Evolutionary conservation across 441 rosid genomes (phyloP).

Genomic region (Adansonia madagascariensis): DNA sequence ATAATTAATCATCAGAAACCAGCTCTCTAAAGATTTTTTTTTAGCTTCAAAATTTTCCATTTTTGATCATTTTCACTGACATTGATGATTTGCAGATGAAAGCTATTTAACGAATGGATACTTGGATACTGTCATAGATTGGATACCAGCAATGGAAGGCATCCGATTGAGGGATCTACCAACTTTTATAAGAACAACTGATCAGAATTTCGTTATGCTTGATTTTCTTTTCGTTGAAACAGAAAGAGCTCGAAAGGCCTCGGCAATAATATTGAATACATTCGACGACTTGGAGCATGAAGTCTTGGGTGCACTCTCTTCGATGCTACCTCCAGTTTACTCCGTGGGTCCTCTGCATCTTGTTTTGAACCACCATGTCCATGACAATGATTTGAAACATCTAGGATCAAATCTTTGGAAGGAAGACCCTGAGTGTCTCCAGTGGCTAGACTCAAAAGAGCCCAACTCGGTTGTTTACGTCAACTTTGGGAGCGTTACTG

Average conservation of each 20-base stretch:
- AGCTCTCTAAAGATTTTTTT: too few relatives aligned
- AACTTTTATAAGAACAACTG: conserved; percentile 40
- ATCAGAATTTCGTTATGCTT: conserved; percentile 30
- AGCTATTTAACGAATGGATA: conserved; percentile 33
- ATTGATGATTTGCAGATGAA: conserved; percentile 25
- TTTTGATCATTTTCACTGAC: not conserved
- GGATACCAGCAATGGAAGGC: conserved; percentile 43
- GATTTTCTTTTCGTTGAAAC: conserved; percentile 17
- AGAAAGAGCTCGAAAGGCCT: conserved; percentile 39
- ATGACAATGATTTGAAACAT: conserved; percentile 7
- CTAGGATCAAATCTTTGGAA: conserved; percentile 41
- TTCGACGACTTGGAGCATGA: conserved; percentile 45
- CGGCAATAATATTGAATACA: conserved; percentile 48
- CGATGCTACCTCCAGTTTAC: conserved; percentile 39
- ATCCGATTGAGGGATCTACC: conserved; percentile 47
- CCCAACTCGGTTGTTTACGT: conserved; percentile 40
- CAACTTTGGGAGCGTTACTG: conserved; percentile 49
- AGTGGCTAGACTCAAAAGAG: conserved; percentile 39
- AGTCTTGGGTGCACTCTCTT: conserved; percentile 32
- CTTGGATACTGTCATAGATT: not conserved
- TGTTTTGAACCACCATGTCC: conserved; percentile 27
- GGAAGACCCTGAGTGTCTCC: conserved; percentile 38
- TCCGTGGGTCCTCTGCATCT: conserved; percentile 47
- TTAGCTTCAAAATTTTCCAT: not conserved
- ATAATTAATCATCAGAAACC: too few relatives aligned